Evolutionary conservation across 148 eudicot species (phyloP).

Genomic region (Rhododendron ovatum): DNA sequence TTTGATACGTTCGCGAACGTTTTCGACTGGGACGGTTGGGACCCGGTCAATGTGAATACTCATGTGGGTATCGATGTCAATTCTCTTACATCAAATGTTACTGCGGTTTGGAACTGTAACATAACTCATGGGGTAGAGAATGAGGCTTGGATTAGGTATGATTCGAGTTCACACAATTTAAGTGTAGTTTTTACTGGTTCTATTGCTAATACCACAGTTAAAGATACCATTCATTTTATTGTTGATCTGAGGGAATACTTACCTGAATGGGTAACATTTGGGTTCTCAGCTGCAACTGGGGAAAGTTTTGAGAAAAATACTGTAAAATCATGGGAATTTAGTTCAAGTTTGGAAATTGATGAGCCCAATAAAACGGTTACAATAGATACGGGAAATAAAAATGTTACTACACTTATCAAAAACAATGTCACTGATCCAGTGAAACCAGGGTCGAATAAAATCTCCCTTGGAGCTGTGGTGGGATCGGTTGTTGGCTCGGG

Average conservation of each 20-base stretch:
- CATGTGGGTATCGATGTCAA: conserved; percentile 23
- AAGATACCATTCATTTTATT: not conserved
- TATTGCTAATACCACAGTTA: not conserved
- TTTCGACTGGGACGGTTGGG: not conserved
- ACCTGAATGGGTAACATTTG: conserved; percentile 21
- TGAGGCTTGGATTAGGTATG: conserved; percentile 16
- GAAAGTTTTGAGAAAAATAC: not conserved
- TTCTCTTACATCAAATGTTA: not conserved
- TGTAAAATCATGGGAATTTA: conserved; percentile 28
- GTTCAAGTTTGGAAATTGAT: not conserved
- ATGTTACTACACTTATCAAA: too few relatives aligned
- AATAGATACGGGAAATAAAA: not conserved
- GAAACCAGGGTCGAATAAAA: not conserved
- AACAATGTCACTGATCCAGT: not conserved
- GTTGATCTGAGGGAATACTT: conserved; percentile 16
- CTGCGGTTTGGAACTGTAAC: not conserved
- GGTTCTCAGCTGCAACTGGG: conserved; percentile 32
- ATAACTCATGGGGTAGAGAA: not conserved
- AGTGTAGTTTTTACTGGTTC: not conserved
- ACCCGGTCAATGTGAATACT: not conserved
- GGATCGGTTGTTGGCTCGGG: conserved; percentile 8
- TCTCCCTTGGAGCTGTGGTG: not conserved
- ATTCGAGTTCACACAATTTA: not conserved
- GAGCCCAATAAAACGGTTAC: not conserved
- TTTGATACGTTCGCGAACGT: not conserved